Conservation (phyloP, 768 basidiomycete genomes). For the Paxillus rubicundulus region DNA sequence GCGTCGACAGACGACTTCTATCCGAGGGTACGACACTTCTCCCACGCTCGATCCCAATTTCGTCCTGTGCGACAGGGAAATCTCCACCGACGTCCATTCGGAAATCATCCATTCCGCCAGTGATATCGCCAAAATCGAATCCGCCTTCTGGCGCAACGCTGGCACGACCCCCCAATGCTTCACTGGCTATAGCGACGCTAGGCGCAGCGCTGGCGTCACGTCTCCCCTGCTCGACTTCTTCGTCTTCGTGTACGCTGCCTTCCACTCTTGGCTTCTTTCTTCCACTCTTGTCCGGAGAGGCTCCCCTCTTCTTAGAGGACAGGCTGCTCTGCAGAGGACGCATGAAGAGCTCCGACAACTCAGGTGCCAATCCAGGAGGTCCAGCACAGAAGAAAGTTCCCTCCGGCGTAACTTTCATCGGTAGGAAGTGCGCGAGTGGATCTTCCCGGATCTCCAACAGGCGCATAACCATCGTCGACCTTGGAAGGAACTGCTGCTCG, state of each 20-base stretch:
- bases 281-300: slow-evolving; percentile 54
- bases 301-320: slow-evolving; percentile 58
- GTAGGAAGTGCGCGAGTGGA: slow-evolving; percentile 81
- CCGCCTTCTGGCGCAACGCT: slow-evolving; percentile 56
- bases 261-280: slow-evolving; percentile 60
- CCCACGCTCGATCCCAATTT: slow-evolving; percentile 35
- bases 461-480: slow-evolving; percentile 81
- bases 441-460: slow-evolving; percentile 84
- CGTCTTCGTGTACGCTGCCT: slow-evolving; percentile 45
- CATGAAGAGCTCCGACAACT: slow-evolving; percentile 81
- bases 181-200: slow-evolving; percentile 57
- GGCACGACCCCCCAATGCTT: slow-evolving; percentile 48
- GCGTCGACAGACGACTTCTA: slow-evolving; percentile 65
- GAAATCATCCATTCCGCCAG: slow-evolving; percentile 60
- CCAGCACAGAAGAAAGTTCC: slow-evolving; percentile 80
- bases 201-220: slow-evolving; percentile 64
- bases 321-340: slow-evolving; percentile 57
- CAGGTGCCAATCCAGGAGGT: slow-evolving; percentile 79
- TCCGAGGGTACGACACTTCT: slow-evolving; percentile 55
- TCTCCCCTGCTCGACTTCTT: slow-evolving; percentile 69
- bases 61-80: slow-evolving; percentile 33
- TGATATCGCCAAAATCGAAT: slow-evolving; percentile 63
- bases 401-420: slow-evolving; percentile 69
- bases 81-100: slow-evolving; percentile 64
- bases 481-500: slow-evolving; percentile 82